phyloP scores from a whole-genome alignment of 2,329 filamentous ascomycete species.

The Biscogniauxia sp. region DNA sequence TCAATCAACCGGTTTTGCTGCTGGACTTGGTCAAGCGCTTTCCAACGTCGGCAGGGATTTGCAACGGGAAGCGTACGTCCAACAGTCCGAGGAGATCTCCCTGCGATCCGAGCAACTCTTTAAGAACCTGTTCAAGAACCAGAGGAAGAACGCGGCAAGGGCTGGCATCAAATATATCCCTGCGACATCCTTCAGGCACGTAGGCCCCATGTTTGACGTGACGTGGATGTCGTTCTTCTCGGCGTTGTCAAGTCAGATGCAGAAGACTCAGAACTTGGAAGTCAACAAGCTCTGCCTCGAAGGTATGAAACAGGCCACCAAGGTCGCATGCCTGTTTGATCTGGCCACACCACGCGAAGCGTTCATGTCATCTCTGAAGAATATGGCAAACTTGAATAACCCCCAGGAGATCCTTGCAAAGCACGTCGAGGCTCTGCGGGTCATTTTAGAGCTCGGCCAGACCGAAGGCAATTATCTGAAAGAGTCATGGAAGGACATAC shows the following conservation, averaged over 20 bases:
- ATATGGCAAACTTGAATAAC: conserved; percentile 95
- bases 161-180: conserved; percentile 76
- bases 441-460: conserved; percentile 86
- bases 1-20: conserved; percentile 68
- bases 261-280: conserved; percentile 89
- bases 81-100: conserved; percentile 91
- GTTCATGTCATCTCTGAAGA: conserved; percentile 88
- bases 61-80: conserved; percentile 87
- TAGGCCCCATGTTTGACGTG: conserved; percentile 97
- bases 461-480: conserved; percentile 88
- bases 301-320: conserved; percentile 89
- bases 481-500: conserved; percentile 90
- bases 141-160: conserved; percentile 75
- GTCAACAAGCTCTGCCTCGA: conserved; percentile 92
- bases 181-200: conserved; percentile 89
- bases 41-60: conserved; percentile 90
- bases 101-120: conserved; percentile 77
- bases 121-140: conserved; percentile 87
- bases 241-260: conserved; percentile 86
- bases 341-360: conserved; percentile 90
- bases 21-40: conserved; percentile 82
- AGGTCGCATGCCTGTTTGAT: conserved; percentile 90
- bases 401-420: conserved; percentile 92
- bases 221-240: conserved; percentile 99
- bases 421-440: conserved; percentile 92